Percentiles rank a stretch among this genome's conserved stretches.
phyloP scores from a whole-genome alignment of 352 stramenopile species.

The Phytopythium ostracodes region DNA sequence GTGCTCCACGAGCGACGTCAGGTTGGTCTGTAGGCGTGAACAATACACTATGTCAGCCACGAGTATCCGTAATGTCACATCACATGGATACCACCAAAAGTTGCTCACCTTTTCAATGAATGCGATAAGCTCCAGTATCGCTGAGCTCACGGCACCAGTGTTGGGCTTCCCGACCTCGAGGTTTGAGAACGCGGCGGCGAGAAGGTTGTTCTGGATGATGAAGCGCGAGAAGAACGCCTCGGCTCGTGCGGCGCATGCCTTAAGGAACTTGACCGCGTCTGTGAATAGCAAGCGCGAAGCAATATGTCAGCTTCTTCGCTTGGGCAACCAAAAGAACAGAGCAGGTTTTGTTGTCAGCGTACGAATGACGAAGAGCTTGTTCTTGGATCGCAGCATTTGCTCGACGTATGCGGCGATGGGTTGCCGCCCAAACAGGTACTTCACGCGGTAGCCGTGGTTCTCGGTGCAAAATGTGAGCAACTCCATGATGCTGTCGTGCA shows the following conservation, averaged over 20 bases:
- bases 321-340: no score
- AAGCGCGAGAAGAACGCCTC: slow-evolving; percentile 84
- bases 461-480: slow-evolving; percentile 84
- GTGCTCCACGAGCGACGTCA: slow-evolving; percentile 68
- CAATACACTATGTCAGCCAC: slow-evolving; percentile 7
- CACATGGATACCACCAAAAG: no score
- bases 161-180: slow-evolving; percentile 50
- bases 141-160: slow-evolving; percentile 57
- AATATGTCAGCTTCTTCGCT: slow-evolving; percentile 2
- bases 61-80: slow-evolving; percentile 3
- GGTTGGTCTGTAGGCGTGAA: slow-evolving; percentile 37
- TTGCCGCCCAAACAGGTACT: slow-evolving; percentile 82
- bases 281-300: not conserved
- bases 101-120: slow-evolving; percentile 70
- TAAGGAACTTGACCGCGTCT: slow-evolving; percentile 81
- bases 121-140: slow-evolving; percentile 67
- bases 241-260: slow-evolving; percentile 60
- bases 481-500: slow-evolving; percentile 83
- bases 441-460: slow-evolving; percentile 81
- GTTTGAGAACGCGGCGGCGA: slow-evolving; percentile 49
- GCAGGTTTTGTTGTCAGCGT: slow-evolving; percentile 18
- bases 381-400: slow-evolving; percentile 74
- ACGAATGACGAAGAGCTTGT: slow-evolving; percentile 85
- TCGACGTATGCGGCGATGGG: slow-evolving; percentile 69
- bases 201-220: slow-evolving; percentile 72